Conservation (phyloP, 495 filamentous ascomycete species). For the Elaphomyces granulatus region DNA sequence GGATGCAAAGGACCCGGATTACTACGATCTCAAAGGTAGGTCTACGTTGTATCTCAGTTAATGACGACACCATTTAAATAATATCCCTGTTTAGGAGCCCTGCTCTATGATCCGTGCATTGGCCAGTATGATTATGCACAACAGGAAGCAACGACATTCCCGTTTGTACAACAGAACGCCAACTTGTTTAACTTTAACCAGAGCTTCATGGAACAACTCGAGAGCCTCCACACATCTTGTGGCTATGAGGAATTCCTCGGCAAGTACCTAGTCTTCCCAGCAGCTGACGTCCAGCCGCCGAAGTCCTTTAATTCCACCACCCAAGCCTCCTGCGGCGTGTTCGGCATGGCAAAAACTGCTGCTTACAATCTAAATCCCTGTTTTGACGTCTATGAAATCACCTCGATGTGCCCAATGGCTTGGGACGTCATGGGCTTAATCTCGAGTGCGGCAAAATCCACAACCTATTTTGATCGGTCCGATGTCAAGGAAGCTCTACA, state of each 20-base stretch:
- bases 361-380: constrained; percentile 41
- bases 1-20: constrained; percentile 31
- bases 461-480: constrained; percentile 41
- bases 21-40: constrained; percentile 34
- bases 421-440: constrained; percentile 35
- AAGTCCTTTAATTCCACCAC: constrained; percentile 21
- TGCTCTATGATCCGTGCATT: constrained; percentile 30
- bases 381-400: constrained; percentile 46
- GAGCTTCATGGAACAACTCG: constrained; percentile 34
- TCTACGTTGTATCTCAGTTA: not conserved
- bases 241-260: constrained; percentile 42
- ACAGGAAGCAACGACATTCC: constrained; percentile 29
- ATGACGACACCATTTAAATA: not conserved
- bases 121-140: constrained; percentile 28
- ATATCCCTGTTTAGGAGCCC: constrained; percentile 14
- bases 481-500: constrained; percentile 47
- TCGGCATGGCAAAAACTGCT: constrained; percentile 32
- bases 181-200: constrained; percentile 45
- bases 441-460: constrained; percentile 27
- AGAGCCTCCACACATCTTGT: constrained; percentile 35
- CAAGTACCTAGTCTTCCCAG: constrained; percentile 42
- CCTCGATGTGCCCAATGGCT: constrained; percentile 26
- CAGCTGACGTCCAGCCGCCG: constrained; percentile 26
- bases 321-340: constrained; percentile 37
- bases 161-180: constrained; percentile 34